Percentiles rank a stretch among this genome's conserved stretches.
Conservation (phyloP, 305 asterid genomes). For the Stenogyne calaminthoides region DNA sequence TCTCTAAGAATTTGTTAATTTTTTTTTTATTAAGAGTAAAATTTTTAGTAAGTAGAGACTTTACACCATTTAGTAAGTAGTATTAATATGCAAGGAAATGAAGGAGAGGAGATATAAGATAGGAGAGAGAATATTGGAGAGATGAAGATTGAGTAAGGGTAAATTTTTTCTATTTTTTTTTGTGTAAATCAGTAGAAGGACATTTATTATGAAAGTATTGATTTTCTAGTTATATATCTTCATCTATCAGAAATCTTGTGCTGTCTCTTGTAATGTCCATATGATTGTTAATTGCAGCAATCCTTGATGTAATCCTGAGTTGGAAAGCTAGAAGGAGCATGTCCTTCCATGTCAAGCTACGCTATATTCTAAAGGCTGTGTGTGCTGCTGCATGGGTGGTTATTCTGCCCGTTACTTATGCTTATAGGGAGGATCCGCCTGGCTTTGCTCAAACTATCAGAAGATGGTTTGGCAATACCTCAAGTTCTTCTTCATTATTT, state of each 20-base stretch:
- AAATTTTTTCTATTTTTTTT: too few species aligned
- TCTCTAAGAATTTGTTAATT: too few species aligned
- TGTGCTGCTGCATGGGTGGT: constrained; percentile 98
- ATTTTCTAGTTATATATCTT: constrained; percentile 16
- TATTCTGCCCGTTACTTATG: constrained; percentile 92
- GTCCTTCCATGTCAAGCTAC: constrained; percentile 91
- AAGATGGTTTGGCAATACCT: constrained; percentile 85
- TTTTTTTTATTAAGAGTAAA: too few species aligned
- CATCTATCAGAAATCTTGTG: constrained; percentile 8
- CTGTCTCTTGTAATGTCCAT: constrained; percentile 22
- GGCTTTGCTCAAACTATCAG: constrained; percentile 90
- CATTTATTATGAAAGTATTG: neutral
- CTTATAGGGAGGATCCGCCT: constrained; percentile 90
- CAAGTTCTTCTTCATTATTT: constrained; percentile 83
- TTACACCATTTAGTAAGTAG: too few species aligned
- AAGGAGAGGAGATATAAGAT: too few species aligned
- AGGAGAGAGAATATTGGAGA: too few species aligned
- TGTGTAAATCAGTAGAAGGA: too few species aligned
- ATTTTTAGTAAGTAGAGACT: too few species aligned
- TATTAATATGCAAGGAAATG: too few species aligned
- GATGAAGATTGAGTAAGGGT: too few species aligned
- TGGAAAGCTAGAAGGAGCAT: constrained; percentile 93
- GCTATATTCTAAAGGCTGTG: constrained; percentile 80
- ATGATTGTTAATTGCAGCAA: constrained; percentile 53
- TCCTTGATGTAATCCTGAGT: constrained; percentile 84